Percentiles rank a stretch among this genome's conserved stretches.
Evolutionary conservation across 345 rosid species (phyloP).

Genomic region (Brassica carinata): DNA sequence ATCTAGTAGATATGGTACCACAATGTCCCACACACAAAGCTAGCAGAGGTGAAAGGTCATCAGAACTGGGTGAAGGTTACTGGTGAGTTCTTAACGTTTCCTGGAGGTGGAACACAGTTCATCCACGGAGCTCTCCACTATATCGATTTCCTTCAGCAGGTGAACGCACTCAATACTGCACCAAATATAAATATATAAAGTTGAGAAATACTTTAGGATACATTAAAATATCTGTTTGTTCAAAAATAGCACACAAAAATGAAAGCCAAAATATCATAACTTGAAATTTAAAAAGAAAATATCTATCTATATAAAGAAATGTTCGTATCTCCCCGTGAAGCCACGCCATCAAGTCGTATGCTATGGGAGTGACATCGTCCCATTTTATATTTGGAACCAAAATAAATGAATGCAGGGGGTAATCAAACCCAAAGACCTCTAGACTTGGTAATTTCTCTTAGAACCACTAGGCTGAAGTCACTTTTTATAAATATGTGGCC

Average conservation of each 20-base stretch:
- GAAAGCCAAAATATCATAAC: background rate
- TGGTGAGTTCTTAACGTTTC: constrained; percentile 92
- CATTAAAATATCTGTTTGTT: background rate
- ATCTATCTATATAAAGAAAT: too few species aligned
- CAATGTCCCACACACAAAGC: constrained; percentile 78
- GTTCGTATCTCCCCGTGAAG: too few species aligned
- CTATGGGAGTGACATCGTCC: too few species aligned
- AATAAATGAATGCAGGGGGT: too few species aligned
- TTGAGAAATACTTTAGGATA: background rate
- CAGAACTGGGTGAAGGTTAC: constrained; percentile 97
- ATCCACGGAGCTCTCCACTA: constrained; percentile 94
- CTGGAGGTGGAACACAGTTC: constrained; percentile 97
- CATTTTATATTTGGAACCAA: too few species aligned
- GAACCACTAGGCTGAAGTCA: too few species aligned
- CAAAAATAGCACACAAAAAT: background rate
- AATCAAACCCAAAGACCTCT: too few species aligned
- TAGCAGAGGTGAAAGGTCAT: constrained; percentile 89
- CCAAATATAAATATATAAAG: background rate
- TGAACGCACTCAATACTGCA: constrained; percentile 29
- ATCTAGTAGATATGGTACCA: constrained; percentile 84
- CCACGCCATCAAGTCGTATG: too few species aligned
- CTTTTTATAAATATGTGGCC: too few species aligned
- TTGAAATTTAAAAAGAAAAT: too few species aligned
- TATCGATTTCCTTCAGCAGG: constrained; percentile 74
- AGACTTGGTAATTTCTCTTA: too few species aligned